phyloP scores from a whole-genome alignment of 2,329 filamentous ascomycete species.

The Xylariaceae sp. region DNA sequence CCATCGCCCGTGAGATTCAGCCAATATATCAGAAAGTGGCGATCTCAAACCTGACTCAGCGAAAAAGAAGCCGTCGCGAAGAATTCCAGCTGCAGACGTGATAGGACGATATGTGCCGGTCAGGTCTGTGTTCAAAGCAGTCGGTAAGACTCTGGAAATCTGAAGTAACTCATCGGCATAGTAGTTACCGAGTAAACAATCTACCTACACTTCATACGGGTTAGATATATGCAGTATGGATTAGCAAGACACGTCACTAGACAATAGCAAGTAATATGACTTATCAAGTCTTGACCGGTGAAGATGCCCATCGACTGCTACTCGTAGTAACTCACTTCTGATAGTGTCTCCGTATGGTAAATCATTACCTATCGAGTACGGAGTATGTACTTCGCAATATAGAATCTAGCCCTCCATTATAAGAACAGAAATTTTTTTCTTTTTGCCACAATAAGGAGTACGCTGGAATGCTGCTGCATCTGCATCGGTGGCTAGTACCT shows the following conservation, averaged over 20 bases:
- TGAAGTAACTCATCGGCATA: not conserved
- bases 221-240: not conserved
- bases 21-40: not conserved
- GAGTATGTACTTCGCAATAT: not conserved
- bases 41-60: constrained; percentile 12
- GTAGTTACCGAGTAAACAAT: not conserved
- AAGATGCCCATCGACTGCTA: not conserved
- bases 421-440: not conserved
- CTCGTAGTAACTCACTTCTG: not conserved
- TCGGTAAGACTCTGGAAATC: not conserved
- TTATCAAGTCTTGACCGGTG: not conserved
- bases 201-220: no score
- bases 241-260: not conserved
- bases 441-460: not conserved
- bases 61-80: not conserved
- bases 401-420: not conserved
- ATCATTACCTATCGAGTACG: not conserved
- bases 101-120: not conserved
- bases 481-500: not conserved
- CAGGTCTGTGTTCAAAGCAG: not conserved
- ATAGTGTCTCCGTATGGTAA: not conserved
- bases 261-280: not conserved
- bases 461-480: not conserved
- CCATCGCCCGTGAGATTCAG: no score
- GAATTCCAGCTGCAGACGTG: not conserved